These are phyloP conservation scores for Madurella fahalii DNA, from an alignment of 2,329 filamentous ascomycete species.

Conservation along the genomic window DNA sequence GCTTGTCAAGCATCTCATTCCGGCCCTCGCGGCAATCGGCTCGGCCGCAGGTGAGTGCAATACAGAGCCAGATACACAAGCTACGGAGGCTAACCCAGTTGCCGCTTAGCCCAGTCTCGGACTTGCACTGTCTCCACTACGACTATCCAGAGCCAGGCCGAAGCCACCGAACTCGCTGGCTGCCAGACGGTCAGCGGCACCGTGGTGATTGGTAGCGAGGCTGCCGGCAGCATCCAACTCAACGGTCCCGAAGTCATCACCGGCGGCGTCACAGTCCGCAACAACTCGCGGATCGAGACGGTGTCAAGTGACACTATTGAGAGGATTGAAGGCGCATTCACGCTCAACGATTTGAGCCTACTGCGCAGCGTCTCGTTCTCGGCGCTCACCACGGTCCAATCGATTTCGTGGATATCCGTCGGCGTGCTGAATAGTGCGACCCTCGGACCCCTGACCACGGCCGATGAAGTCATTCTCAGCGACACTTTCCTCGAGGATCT, in stretches of 20 bases:
- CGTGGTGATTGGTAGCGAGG: slow-evolving; percentile 58
- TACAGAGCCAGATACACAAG: background rate
- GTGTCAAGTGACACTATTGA: slow-evolving; percentile 59
- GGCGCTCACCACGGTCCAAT: slow-evolving; percentile 59
- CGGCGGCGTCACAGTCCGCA: slow-evolving; percentile 55
- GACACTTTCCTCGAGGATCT: slow-evolving; percentile 82
- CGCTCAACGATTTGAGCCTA: slow-evolving; percentile 62
- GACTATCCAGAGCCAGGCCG: slow-evolving; percentile 60
- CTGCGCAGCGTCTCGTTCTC: slow-evolving; percentile 66
- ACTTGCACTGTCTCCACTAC: slow-evolving; percentile 32
- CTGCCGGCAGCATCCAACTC: slow-evolving; percentile 57
- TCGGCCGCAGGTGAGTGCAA: slow-evolving; percentile 37
- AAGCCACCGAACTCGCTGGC: slow-evolving; percentile 53
- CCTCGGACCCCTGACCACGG: slow-evolving; percentile 56
- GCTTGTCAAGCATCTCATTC: slow-evolving; percentile 40
- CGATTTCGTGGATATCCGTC: slow-evolving; percentile 69
- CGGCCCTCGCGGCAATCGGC: slow-evolving; percentile 39
- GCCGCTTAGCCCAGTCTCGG: slow-evolving; percentile 31
- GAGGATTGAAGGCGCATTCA: slow-evolving; percentile 66
- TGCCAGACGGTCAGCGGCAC: slow-evolving; percentile 69
- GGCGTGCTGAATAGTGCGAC: slow-evolving; percentile 52
- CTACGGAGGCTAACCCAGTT: slow-evolving; percentile 6
- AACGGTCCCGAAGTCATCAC: slow-evolving; percentile 54
- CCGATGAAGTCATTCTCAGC: slow-evolving; percentile 66
- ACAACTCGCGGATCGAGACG: slow-evolving; percentile 58